Evolutionary conservation across 768 basidiomycete genomes (phyloP), one percentile per base, ranked within the genome.

Genomic region (Tylopilus balloui): DNA sequence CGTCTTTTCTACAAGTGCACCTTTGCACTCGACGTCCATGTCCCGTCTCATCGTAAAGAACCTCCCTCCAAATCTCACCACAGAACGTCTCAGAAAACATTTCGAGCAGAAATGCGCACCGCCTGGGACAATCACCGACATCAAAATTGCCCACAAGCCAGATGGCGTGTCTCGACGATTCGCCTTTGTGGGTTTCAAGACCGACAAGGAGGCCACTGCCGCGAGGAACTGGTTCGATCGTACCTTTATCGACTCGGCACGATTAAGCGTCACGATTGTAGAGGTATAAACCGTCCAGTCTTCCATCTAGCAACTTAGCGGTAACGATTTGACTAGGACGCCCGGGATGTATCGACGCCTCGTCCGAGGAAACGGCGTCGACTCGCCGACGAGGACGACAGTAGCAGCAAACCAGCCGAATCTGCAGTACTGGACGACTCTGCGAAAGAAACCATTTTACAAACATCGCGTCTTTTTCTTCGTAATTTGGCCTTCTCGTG

Each of bases 401-500:
- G n/a, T 10, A 24, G 45, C 17, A 53, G 51, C 32, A 51, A 52
- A n/a, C 45, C 25, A 6, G 48, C 51, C 9, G 47, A 47, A 17
- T 24, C 17, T 49, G 25, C 29, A 27, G 21, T 5, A 61, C 14
- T 31, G 31, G 48, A 69, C 20, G 75, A 81, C 42, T 55, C 67
- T 3, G 55, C 57, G 1, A 69, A 70, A 51, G 57, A 65, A 23
- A 80, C 83, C 1, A 86, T 95, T 45, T 69, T 85, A 5, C 76
- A 78, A 48, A 94, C 92, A 0, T 77, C 81, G 1, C 80, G 94
- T 4, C 71, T 98, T 2, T 98, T 98, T 62, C 71, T 99, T 6
- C 90, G 96, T n/a, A 99, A 98, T 62, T 69, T 99, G n/a, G 76
- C 92, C 0, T 98, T 92, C 60, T 79, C 84, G 0, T 90, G 88